Evolutionary conservation across 176 grass and related monocot genomes (phyloP).

Genomic region (Luzula sylvatica): DNA sequence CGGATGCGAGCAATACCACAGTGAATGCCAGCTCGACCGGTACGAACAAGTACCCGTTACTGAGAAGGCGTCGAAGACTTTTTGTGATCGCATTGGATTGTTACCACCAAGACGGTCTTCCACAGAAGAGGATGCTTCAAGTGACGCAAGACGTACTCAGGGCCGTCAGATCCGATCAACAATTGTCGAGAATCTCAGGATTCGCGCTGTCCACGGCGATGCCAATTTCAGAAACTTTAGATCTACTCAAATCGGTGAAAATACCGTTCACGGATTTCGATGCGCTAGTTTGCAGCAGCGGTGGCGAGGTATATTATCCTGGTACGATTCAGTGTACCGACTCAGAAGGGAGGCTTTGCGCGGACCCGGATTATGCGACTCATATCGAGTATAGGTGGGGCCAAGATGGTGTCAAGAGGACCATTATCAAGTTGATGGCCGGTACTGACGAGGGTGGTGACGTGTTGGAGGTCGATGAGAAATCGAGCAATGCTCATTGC

Average conservation of each 20-base stretch:
- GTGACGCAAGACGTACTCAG: constrained; percentile 78
- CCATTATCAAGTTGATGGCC: constrained; percentile 55
- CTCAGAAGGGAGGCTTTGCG: constrained; percentile 60
- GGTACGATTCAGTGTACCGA: constrained; percentile 52
- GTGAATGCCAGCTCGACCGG: constrained; percentile 11
- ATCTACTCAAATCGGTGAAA: constrained; percentile 53
- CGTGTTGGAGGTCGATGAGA: constrained; percentile 41
- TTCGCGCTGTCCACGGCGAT: constrained; percentile 85
- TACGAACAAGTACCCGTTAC: constrained; percentile 65
- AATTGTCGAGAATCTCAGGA: constrained; percentile 88
- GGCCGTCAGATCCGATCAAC: constrained; percentile 69
- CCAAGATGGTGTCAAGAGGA: constrained; percentile 54
- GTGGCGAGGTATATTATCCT: constrained; percentile 85
- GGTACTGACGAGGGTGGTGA: constrained; percentile 12
- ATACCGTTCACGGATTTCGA: constrained; percentile 71
- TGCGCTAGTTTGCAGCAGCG: constrained; percentile 73
- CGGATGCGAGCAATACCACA: constrained; percentile 19
- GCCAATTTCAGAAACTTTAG: constrained; percentile 52
- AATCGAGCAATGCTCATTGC: constrained; percentile 66
- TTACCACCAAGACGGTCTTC: constrained; percentile 48
- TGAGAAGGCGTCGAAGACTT: constrained; percentile 65
- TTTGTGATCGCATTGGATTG: constrained; percentile 77
- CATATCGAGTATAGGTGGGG: constrained; percentile 90
- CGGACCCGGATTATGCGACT: constrained; percentile 75
- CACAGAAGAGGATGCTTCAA: constrained; percentile 65